phyloP scores from a whole-genome alignment of 352 stramenopile genomes.

The Thalassiosira exigua region DNA sequence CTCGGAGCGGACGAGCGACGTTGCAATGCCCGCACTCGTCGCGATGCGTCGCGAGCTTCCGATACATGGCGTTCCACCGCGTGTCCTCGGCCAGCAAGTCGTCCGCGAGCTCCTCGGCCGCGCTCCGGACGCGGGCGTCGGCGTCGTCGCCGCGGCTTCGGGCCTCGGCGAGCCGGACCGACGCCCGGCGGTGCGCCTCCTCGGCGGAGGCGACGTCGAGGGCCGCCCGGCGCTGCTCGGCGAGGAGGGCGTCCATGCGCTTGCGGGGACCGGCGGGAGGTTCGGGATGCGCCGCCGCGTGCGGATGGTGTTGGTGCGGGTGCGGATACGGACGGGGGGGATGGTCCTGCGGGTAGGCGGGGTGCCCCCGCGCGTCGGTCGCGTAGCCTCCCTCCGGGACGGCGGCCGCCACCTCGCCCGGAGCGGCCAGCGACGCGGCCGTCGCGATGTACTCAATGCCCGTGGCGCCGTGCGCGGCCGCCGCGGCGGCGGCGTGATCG shows the following conservation, averaged over 20 bases:
- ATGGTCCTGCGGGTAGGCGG: no score
- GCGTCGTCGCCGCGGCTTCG: conserved; percentile 20
- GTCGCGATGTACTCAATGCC: not conserved
- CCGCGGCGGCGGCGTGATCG: not conserved
- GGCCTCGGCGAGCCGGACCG: conserved; percentile 25
- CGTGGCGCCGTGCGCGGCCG: not conserved
- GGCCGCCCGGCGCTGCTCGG: conserved; percentile 20
- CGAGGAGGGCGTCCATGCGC: conserved; percentile 43
- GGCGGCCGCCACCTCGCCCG: no score
- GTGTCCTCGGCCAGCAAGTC: conserved; percentile 41
- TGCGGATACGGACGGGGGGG: not conserved
- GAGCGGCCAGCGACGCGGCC: not conserved
- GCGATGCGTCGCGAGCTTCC: conserved; percentile 37
- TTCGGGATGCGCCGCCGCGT: not conserved
- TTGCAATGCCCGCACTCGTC: conserved; percentile 40
- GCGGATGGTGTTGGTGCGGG: not conserved
- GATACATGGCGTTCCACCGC: conserved; percentile 52
- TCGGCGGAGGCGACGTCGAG: conserved; percentile 13
- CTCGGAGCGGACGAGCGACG: no score
- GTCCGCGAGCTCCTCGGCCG: conserved; percentile 28
- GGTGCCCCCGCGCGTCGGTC: no score
- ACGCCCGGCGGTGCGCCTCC: conserved; percentile 29
- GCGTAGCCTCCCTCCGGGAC: not conserved
- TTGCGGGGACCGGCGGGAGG: conserved; percentile 6
- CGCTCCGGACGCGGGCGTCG: conserved; percentile 17